Evolutionary conservation across 768 basidiomycete genomes (phyloP).

Genomic region (Suillus alpinus): DNA sequence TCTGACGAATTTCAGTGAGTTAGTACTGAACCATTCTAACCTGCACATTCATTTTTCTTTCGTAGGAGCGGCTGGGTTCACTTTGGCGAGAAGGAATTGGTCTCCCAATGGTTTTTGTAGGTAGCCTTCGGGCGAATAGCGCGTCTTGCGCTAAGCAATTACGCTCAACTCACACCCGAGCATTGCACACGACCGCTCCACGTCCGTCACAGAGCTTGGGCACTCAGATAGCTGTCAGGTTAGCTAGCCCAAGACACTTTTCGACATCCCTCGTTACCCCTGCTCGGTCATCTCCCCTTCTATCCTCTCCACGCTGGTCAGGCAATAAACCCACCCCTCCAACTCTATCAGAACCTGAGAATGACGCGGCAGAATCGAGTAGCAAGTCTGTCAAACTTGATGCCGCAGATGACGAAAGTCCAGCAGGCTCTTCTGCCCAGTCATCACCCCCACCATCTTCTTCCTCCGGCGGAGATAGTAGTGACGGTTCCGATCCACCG

Average conservation of each 20-base stretch:
- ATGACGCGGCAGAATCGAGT: conserved; percentile 23
- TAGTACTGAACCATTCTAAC: not conserved
- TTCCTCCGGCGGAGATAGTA: conserved; percentile 37
- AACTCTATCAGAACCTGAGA: conserved; percentile 18
- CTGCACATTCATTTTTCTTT: conserved; percentile 5
- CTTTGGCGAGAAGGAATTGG: conserved; percentile 17
- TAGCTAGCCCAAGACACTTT: conserved; percentile 23
- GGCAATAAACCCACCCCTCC: conserved; percentile 32
- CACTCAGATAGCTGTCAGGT: conserved; percentile 7
- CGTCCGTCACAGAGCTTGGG: conserved; percentile 6
- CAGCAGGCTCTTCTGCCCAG: conserved; percentile 29
- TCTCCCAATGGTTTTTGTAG: conserved; percentile 24
- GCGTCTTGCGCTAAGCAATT: conserved; percentile 14
- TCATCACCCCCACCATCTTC: conserved; percentile 36
- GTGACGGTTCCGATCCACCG: conserved; percentile 38
- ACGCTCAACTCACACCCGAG: conserved; percentile 7
- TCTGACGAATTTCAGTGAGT: not conserved
- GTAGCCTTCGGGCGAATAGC: conserved; percentile 13
- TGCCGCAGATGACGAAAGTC: conserved; percentile 28
- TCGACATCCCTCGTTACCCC: conserved; percentile 18
- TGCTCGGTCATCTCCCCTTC: conserved; percentile 30
- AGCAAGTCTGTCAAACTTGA: conserved; percentile 19
- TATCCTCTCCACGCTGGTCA: conserved; percentile 37
- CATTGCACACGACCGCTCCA: conserved; percentile 13
- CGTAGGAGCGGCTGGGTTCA: not conserved